Conservation (phyloP, 345 rosid genomes). For the Populus deltoides region DNA sequence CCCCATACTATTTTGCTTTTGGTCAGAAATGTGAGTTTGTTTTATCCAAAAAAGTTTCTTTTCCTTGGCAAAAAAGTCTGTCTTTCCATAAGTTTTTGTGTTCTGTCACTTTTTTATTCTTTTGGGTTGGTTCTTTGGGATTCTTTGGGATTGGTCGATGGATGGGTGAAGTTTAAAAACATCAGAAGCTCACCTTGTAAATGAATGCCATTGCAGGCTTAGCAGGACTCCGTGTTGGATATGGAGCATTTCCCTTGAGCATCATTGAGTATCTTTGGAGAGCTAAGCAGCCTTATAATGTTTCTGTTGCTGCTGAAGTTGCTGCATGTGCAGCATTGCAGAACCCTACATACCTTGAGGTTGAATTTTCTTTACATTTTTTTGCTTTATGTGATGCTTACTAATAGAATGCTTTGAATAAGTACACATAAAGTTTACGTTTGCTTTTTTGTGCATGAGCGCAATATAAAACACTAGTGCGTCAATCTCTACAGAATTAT, state of each 20-base stretch:
- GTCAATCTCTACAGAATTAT: conserved; percentile 31
- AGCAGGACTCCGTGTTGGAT: conserved; percentile 92
- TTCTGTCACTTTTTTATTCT: neutral
- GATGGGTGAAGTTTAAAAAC: neutral
- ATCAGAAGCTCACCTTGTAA: neutral
- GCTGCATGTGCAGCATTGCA: conserved; percentile 85
- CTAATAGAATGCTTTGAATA: neutral
- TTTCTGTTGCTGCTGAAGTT: conserved; percentile 92
- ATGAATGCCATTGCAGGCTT: conserved; percentile 46
- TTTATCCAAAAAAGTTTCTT: too few relatives aligned
- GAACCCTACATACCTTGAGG: conserved; percentile 72
- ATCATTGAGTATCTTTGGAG: conserved; percentile 87
- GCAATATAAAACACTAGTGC: conserved; percentile 6
- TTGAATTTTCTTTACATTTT: conserved; percentile 19
- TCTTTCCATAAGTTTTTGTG: neutral
- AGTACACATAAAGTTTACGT: too few relatives aligned
- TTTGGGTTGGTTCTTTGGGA: neutral
- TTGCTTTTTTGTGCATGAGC: neutral
- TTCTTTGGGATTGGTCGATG: neutral
- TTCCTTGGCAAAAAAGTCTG: too few relatives aligned
- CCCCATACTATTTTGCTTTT: too few relatives aligned
- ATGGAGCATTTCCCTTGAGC: conserved; percentile 89
- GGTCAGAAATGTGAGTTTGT: too few relatives aligned
- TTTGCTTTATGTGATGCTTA: neutral
- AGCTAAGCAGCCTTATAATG: conserved; percentile 94